phyloP scores from a whole-genome alignment of 441 rosid species.

The Eruca vesicaria region DNA sequence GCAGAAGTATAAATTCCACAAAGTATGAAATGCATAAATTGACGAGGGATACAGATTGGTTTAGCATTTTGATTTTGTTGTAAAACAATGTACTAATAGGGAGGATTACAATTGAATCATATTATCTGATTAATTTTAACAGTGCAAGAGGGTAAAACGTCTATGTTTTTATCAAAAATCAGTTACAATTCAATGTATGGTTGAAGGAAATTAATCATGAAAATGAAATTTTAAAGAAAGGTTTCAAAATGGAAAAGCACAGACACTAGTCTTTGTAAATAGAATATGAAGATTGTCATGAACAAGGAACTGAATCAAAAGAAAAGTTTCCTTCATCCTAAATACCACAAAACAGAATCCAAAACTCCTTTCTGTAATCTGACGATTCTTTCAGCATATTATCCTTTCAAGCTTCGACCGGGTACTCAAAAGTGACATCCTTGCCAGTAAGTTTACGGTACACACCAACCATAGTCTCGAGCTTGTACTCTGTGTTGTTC shows the following conservation, averaged over 20 bases:
- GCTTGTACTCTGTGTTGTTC: conserved; percentile 61
- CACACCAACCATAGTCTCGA: conserved; percentile 63
- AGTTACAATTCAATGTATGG: too few relatives aligned
- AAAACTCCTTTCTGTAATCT: conserved; percentile 17
- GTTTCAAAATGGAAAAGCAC: conserved; percentile 27
- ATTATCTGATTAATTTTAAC: too few relatives aligned
- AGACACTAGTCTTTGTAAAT: conserved; percentile 4
- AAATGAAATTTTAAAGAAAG: background rate
- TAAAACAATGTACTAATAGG: background rate
- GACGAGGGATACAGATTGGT: background rate
- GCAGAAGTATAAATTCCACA: conserved; percentile 82
- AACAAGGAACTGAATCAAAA: conserved; percentile 26
- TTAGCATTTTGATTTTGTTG: background rate
- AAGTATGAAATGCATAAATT: too few relatives aligned
- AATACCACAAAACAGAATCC: conserved; percentile 29
- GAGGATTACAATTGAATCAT: background rate
- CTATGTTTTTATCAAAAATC: too few relatives aligned
- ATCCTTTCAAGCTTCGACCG: conserved; percentile 47
- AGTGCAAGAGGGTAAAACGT: too few relatives aligned
- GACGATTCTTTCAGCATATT: conserved; percentile 14
- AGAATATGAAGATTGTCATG: conserved; percentile 13
- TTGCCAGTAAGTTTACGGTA: conserved; percentile 84
- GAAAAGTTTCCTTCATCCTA: conserved; percentile 28
- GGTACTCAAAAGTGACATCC: conserved; percentile 79
- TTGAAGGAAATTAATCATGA: background rate